phyloP scores from a whole-genome alignment of 1,284 basidiomycete species.

The Cutaneotrichosporon mucoides region DNA sequence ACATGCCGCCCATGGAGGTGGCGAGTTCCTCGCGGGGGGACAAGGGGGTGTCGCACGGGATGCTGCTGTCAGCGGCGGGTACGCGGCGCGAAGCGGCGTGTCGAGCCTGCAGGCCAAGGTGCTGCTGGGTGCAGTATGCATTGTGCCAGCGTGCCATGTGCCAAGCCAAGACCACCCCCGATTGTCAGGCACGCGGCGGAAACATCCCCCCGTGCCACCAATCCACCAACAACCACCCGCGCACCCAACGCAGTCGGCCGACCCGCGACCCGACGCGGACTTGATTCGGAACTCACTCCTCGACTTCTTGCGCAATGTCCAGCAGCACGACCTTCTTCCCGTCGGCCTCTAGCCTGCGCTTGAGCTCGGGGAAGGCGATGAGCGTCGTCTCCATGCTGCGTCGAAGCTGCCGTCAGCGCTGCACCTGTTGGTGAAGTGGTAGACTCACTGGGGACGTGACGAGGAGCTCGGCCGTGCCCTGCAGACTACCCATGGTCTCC shows the following conservation, averaged over 20 bases:
- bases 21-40: slow-evolving; percentile 34
- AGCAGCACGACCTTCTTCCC: slow-evolving; percentile 42
- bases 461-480: slow-evolving; percentile 41
- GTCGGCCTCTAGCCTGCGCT: slow-evolving; percentile 30
- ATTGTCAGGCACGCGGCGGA: too few species aligned
- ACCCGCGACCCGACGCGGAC: too few species aligned
- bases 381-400: slow-evolving; percentile 48
- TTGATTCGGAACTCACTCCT: slow-evolving; percentile 27
- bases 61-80: slow-evolving; percentile 14
- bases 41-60: slow-evolving; percentile 45
- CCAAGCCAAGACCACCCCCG: too few species aligned
- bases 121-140: too few species aligned
- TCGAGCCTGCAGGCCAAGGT: too few species aligned
- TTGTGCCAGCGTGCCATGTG: too few species aligned
- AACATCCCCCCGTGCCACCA: too few species aligned
- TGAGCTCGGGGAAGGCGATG: slow-evolving; percentile 36
- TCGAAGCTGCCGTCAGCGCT: slow-evolving; percentile 29
- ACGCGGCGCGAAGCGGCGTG: too few species aligned
- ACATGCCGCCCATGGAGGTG: slow-evolving; percentile 37
- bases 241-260: too few species aligned
- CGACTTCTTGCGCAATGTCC: slow-evolving; percentile 46
- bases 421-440: not conserved
- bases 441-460: slow-evolving; percentile 43
- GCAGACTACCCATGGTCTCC: slow-evolving; percentile 35
- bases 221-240: too few species aligned